Evolutionary conservation across 768 basidiomycete species (phyloP), one percentile per base, ranked within the genome.

Genomic region (Phaeotremella fagi): DNA sequence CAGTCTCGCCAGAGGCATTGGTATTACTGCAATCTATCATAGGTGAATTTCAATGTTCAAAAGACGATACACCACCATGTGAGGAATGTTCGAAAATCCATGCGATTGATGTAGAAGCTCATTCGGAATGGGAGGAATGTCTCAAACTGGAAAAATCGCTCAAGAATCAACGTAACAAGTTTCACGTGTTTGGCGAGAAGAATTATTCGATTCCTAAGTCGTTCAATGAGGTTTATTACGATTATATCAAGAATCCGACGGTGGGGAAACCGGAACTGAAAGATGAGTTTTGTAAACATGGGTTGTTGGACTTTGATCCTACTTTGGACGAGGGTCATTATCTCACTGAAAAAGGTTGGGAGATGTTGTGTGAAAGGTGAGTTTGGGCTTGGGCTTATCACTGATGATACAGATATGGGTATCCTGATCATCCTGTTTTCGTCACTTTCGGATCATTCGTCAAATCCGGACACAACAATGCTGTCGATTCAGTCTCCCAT

Each of bases 291-390:
- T 70, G 68, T 31, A 23, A 45, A 26, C 68, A 70, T 45, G 64
- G 64, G 12, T 15, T 22, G 24, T 16, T 66, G 14, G 58, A 54
- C 35, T 53, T 52, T 12, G 68, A 70, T 55, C 64, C 62, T 0
- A 29, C 43, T 44, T 60, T 46, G 47, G 55, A 57, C 15, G 7
- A 37, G 12, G 18, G 41, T 2, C 15, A 44, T 20, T 48, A 44
- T 23, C 4, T 65, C 4, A 41, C 54, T 14, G 24, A 46, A 22
- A 27, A 25, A 27, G 58, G 60, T 9, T 68, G 66, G 66, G 22
- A 51, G 6, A 31, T 29, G 28, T 18, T 67, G 9, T 29, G 20
- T 9, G 26, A 42, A 16, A 50, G 27, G 60, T 61, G 29, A 53
- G 59, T 23, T 9, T 14, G 4, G 26, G 29, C 18, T 33, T n/a